Percentiles rank a stretch among this genome's conserved stretches.
Conservation (phyloP, 306 rosid species). For the Carpinus fangiana region DNA sequence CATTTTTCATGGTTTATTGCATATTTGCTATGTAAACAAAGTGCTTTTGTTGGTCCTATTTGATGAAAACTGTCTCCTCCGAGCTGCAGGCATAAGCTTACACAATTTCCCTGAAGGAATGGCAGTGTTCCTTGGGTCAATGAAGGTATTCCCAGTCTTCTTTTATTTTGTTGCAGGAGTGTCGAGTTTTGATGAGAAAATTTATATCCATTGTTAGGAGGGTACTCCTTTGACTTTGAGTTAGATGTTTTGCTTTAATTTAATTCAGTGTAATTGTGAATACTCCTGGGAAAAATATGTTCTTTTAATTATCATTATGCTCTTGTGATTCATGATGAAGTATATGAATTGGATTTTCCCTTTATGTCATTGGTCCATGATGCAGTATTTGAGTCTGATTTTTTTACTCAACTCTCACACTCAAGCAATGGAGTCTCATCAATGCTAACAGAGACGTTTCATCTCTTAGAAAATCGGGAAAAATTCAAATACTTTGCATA, state of each 20-base stretch:
- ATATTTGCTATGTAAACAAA: not conserved
- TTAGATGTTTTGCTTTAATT: not conserved
- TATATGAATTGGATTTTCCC: not conserved
- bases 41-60: not conserved
- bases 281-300: not conserved
- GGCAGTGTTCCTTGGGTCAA: conserved; percentile 98
- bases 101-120: conserved; percentile 99
- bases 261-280: not conserved
- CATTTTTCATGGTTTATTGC: conserved; percentile 5
- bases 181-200: conserved; percentile 9
- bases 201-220: conserved; percentile 5
- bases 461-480: too few species aligned
- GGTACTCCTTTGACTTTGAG: not conserved
- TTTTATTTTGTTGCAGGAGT: conserved; percentile 6
- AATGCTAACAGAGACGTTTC: too few species aligned
- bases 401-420: too few species aligned
- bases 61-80: conserved; percentile 3
- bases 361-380: not conserved
- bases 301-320: not conserved
- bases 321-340: not conserved
- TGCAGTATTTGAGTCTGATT: too few species aligned
- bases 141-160: conserved; percentile 57
- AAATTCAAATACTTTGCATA: too few species aligned
- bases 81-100: conserved; percentile 85
- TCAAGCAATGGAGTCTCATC: too few species aligned